These are phyloP conservation scores for Aspergillus sp. DNA, from an alignment of 2,329 filamentous ascomycete genomes.

Conservation along the genomic window DNA sequence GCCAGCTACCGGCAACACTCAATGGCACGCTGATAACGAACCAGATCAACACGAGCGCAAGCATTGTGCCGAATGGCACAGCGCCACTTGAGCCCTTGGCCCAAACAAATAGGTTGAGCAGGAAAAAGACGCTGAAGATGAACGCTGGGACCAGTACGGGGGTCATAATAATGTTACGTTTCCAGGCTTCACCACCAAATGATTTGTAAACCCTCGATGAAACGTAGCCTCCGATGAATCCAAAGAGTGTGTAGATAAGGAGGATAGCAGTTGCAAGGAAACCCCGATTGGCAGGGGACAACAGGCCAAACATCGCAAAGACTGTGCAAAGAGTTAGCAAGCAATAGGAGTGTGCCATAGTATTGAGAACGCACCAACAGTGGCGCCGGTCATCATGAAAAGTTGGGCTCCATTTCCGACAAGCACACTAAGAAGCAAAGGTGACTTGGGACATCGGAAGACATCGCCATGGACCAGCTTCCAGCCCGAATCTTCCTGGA, in stretches of 20 bases:
- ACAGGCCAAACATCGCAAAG: slow-evolving; percentile 89
- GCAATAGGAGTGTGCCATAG: not conserved
- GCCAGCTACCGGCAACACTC: slow-evolving; percentile 85
- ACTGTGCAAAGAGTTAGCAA: slow-evolving; percentile 38
- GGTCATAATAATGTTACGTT: slow-evolving; percentile 85
- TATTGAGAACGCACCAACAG: slow-evolving; percentile 59
- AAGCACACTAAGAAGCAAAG: slow-evolving; percentile 80
- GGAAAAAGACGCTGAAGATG: slow-evolving; percentile 85
- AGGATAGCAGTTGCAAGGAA: slow-evolving; percentile 92
- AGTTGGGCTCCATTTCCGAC: slow-evolving; percentile 93
- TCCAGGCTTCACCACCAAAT: slow-evolving; percentile 90
- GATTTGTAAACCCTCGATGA: slow-evolving; percentile 93
- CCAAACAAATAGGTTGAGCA: slow-evolving; percentile 95
- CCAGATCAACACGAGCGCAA: slow-evolving; percentile 91
- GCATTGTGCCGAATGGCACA: slow-evolving; percentile 95
- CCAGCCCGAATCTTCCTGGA: slow-evolving; percentile 98
- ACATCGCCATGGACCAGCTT: slow-evolving; percentile 97
- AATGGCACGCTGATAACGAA: slow-evolving; percentile 94
- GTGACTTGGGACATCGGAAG: slow-evolving; percentile 81
- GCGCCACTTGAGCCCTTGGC: slow-evolving; percentile 87
- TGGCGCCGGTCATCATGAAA: slow-evolving; percentile 95
- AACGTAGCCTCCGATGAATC: slow-evolving; percentile 87
- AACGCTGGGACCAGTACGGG: slow-evolving; percentile 81
- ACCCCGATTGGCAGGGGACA: slow-evolving; percentile 93
- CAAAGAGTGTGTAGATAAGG: slow-evolving; percentile 87